These are phyloP conservation scores for Alternaria viburni DNA, from an alignment of 2,329 filamentous ascomycete species.

Conservation along the genomic window DNA sequence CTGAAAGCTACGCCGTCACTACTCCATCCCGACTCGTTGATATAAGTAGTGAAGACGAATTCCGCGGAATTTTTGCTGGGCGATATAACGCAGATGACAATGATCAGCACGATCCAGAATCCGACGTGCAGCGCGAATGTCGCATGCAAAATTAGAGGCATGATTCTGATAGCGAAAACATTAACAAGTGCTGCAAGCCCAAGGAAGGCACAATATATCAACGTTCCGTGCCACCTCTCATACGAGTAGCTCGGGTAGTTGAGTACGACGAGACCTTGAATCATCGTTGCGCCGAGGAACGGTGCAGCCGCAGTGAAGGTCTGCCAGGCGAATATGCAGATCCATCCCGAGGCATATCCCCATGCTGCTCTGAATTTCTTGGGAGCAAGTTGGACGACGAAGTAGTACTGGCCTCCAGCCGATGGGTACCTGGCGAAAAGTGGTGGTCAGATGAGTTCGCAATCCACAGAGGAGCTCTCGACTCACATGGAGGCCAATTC, in stretches of 20 bases:
- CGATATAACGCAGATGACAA: slow-evolving; percentile 52
- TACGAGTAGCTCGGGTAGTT: slow-evolving; percentile 45
- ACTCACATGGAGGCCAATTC: slow-evolving; percentile 10
- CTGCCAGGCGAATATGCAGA: slow-evolving; percentile 48
- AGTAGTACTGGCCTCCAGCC: slow-evolving; percentile 11
- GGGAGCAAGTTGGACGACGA: slow-evolving; percentile 6
- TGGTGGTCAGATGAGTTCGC: background rate
- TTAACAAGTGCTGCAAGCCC: slow-evolving; percentile 54
- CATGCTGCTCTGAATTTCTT: background rate
- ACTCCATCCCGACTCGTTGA: slow-evolving; percentile 51
- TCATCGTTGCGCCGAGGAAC: slow-evolving; percentile 26
- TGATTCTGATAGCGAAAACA: slow-evolving; percentile 47
- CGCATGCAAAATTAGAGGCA: slow-evolving; percentile 38
- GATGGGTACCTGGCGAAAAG: slow-evolving; percentile 6
- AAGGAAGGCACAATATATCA: slow-evolving; percentile 44
- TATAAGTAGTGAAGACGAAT: slow-evolving; percentile 53
- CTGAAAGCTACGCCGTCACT: slow-evolving; percentile 48
- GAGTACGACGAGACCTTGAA: slow-evolving; percentile 39
- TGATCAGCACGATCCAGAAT: slow-evolving; percentile 56
- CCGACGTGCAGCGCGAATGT: slow-evolving; percentile 53
- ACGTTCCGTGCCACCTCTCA: slow-evolving; percentile 54
- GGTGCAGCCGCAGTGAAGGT: slow-evolving; percentile 30
- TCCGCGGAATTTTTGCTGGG: slow-evolving; percentile 44
- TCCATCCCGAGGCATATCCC: slow-evolving; percentile 5
- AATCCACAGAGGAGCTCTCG: background rate